Base-by-base conservation (phyloP, 1,284 basidiomycete genomes). In the Ustilago sp. region DNA sequence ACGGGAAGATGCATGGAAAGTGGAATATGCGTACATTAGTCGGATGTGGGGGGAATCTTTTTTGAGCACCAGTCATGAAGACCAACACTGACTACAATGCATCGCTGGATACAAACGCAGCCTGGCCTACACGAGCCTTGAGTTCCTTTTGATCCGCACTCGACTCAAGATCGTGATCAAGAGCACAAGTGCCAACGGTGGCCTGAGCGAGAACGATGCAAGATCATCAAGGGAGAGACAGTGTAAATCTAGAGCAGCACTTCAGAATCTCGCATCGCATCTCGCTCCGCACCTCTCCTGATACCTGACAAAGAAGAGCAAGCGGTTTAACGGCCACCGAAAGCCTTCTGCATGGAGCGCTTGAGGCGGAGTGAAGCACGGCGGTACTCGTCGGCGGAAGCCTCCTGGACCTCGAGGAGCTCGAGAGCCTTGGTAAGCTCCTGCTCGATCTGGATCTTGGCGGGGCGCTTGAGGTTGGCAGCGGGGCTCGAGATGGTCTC, bases 391-490 rank as follows among this genome's bases (percentile, higher is more conserved):
- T 85, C 84, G 50, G 84, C 82, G 34, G 78, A 72, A 59, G 83
- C 82, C 63, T 83, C 83, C 70, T 83, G 77, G 53, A 81, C 74
- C 79, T 85, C 84, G 73, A 85, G 82, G n/a, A 85, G 68, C 79
- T 85, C 84, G 59, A 85, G 77, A n/a, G 84, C 84, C 80, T 85
- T 85, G 76, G 82, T 83, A 54, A 85, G 82, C 79, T 85, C 83
- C 79, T 84, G 81, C 80, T 85, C 84, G 58, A 85, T 79, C 78
- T 82, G 77, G 75, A 82, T 81, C 84, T 85, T 85, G 52, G 70
- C 71, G 41, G 80, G 79, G 58, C 84, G 79, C 84, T 85, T 85
- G 71, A 85, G 76, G 69, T 74, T 85, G 65, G 82, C 80, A 53
- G 81, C 81, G 35, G 84, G 84, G 77, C 80, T 81, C 55, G 79